These are phyloP conservation scores for Haemoproteus tartakovskyi DNA, from an alignment of 169 alveolate genomes.

Conservation along the genomic window DNA sequence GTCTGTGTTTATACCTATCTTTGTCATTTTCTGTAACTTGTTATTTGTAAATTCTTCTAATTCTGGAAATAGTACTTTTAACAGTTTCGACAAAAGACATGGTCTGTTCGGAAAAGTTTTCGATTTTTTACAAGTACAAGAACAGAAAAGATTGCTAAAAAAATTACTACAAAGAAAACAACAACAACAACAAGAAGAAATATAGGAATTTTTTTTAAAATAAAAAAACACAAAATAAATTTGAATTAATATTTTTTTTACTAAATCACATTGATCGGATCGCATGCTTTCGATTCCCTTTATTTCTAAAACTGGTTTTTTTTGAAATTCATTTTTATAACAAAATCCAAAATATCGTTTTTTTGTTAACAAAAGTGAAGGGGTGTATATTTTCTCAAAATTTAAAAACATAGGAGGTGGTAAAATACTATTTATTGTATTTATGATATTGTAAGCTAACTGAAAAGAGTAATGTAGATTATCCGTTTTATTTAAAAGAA, in stretches of 20 bases:
- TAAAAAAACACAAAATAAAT: conserved; percentile 33
- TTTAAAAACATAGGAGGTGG: conserved; percentile 90
- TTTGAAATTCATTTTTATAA: conserved; percentile 31
- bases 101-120: conserved; percentile 19
- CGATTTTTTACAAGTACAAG: conserved; percentile 15
- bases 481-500: conserved; percentile 90
- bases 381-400: conserved; percentile 92
- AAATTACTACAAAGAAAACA: conserved; percentile 33
- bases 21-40: no score
- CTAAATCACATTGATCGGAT: conserved; percentile 67
- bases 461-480: conserved; percentile 84
- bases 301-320: conserved; percentile 27
- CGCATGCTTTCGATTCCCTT: conserved; percentile 70
- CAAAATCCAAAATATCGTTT: conserved; percentile 91
- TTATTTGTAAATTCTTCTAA: background rate
- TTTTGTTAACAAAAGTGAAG: conserved; percentile 89
- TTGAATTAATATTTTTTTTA: conserved; percentile 37
- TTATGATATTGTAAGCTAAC: conserved; percentile 85
- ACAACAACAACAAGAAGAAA: conserved; percentile 52
- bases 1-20: no score
- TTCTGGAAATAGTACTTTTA: conserved; percentile 5
- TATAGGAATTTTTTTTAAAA: conserved; percentile 25
- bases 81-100: conserved; percentile 11
- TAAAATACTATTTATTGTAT: conserved; percentile 80
- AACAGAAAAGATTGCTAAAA: conserved; percentile 27